These are phyloP conservation scores for Arthrobotrys sphaeroides DNA, from an alignment of 2,329 filamentous ascomycete genomes.

Conservation along the genomic window DNA sequence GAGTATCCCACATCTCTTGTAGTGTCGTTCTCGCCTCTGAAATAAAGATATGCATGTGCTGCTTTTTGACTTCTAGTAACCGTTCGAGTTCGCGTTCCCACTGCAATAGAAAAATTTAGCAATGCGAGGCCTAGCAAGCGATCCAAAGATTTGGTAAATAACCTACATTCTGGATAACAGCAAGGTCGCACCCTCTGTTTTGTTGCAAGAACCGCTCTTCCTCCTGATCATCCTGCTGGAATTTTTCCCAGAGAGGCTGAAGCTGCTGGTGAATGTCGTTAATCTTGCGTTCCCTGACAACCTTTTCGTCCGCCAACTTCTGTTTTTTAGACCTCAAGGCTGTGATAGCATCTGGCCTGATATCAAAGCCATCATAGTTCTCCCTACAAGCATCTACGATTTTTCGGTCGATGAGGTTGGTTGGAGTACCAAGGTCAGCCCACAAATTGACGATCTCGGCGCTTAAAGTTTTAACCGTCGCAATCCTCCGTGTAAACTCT, in stretches of 20 bases:
- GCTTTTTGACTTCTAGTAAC: constrained; percentile 89
- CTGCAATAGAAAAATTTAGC: constrained; percentile 67
- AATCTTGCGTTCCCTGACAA: constrained; percentile 78
- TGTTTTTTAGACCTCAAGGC: constrained; percentile 79
- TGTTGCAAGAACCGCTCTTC: constrained; percentile 83
- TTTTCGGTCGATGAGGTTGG: constrained; percentile 85
- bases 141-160: background rate
- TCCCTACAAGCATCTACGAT: constrained; percentile 86
- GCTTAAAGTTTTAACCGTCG: constrained; percentile 75
- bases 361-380: constrained; percentile 64
- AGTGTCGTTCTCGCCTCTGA: constrained; percentile 90
- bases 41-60: constrained; percentile 94
- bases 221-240: constrained; percentile 83
- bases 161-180: constrained; percentile 55
- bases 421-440: constrained; percentile 93
- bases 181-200: constrained; percentile 87
- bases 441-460: constrained; percentile 93
- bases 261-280: constrained; percentile 79
- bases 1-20: constrained; percentile 91
- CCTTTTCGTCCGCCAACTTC: constrained; percentile 88
- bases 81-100: constrained; percentile 89
- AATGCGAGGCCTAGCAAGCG: background rate
- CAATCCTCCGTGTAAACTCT: constrained; percentile 87
- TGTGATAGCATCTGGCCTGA: constrained; percentile 85
- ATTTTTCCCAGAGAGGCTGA: constrained; percentile 87